A percentile compares a stretch with the other conserved stretches of the same genome.
phyloP scores from a whole-genome alignment of 1,284 basidiomycete species.

The Schizophyllum commune region DNA sequence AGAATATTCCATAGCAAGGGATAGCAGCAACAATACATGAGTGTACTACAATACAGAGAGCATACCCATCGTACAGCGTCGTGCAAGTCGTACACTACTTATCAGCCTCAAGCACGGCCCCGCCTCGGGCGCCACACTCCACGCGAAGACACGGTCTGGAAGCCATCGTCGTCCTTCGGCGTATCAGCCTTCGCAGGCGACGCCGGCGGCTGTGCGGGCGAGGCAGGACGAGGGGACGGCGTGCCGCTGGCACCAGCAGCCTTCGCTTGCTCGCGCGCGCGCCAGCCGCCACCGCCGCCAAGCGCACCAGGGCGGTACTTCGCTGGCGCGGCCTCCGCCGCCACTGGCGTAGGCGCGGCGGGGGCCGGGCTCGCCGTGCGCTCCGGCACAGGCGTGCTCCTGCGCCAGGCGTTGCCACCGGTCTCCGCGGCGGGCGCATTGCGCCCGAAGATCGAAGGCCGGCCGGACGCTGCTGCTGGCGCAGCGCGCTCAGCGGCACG shows the following conservation, averaged over 20 bases:
- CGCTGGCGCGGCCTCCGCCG: constrained; percentile 21
- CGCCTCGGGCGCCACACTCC: constrained; percentile 36
- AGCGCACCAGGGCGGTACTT: constrained; percentile 41
- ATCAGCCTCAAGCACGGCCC: constrained; percentile 11
- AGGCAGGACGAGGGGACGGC: constrained; percentile 14
- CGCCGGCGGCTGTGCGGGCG: constrained; percentile 25
- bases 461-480: constrained; percentile 19
- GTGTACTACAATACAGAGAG: no score
- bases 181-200: constrained; percentile 31
- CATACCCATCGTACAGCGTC: no score
- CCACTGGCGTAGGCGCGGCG: constrained; percentile 23
- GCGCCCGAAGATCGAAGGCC: constrained; percentile 1
- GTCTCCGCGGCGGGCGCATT: constrained; percentile 16
- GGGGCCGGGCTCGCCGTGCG: constrained; percentile 24
- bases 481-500: constrained; percentile 21
- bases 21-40: no score
- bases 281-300: constrained; percentile 45
- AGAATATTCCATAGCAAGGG: no score
- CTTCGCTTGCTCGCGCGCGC: constrained; percentile 41
- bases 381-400: constrained; percentile 24
- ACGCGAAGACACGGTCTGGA: constrained; percentile 48
- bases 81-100: no score
- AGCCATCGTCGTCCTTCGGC: constrained; percentile 60
- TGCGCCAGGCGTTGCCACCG: constrained; percentile 32
- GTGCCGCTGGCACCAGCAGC: constrained; percentile 20